phyloP scores from a whole-genome alignment of 768 basidiomycete genomes.

The Solioccasus polychromus region DNA sequence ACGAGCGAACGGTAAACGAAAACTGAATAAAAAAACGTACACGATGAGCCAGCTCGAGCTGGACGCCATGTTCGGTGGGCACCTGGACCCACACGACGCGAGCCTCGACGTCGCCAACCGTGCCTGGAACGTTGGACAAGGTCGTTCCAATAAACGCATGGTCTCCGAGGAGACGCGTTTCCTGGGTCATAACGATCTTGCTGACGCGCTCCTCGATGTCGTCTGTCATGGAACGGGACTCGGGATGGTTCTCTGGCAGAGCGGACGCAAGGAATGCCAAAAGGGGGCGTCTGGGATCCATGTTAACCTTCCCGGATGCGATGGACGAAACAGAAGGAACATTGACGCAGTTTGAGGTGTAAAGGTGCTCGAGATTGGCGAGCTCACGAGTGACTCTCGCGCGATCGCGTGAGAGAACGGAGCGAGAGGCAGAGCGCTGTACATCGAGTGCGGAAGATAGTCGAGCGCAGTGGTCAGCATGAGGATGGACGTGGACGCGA shows the following conservation, averaged over 20 bases:
- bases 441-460: conserved; percentile 35
- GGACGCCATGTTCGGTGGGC: conserved; percentile 58
- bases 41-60: conserved; percentile 66
- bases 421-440: conserved; percentile 30
- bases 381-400: conserved; percentile 14
- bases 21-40: conserved; percentile 16
- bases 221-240: conserved; percentile 44
- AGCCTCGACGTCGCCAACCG: conserved; percentile 79
- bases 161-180: conserved; percentile 46
- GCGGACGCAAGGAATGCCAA: conserved; percentile 80
- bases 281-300: conserved; percentile 53
- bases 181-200: conserved; percentile 44
- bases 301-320: conserved; percentile 25
- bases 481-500: conserved; percentile 40
- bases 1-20: neutral
- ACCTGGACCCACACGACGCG: conserved; percentile 80
- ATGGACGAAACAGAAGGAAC: conserved; percentile 23
- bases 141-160: conserved; percentile 36
- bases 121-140: conserved; percentile 54
- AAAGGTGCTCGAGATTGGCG: conserved; percentile 41
- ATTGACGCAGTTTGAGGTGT: conserved; percentile 56
- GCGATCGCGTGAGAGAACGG: conserved; percentile 9
- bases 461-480: conserved; percentile 51
- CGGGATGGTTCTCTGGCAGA: conserved; percentile 44
- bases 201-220: conserved; percentile 50